Conservation (phyloP, 2,329 filamentous ascomycete genomes). For the Exophiala viscosa region DNA sequence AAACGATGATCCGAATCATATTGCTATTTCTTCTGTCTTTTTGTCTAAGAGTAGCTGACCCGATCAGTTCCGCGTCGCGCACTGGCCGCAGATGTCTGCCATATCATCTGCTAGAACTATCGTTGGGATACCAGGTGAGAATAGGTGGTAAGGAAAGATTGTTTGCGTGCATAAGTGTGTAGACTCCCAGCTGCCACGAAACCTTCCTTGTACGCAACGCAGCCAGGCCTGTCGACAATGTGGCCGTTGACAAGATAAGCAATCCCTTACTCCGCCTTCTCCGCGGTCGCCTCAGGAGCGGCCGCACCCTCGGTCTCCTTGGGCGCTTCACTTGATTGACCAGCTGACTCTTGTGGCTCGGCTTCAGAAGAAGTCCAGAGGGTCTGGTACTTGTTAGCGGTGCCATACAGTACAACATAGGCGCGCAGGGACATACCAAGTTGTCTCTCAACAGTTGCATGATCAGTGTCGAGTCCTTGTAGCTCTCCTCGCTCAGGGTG, state of each 20-base stretch:
- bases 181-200: conserved; percentile 13
- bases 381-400: conserved; percentile 58
- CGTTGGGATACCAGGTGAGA: conserved; percentile 17
- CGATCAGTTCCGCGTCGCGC: conserved; percentile 11
- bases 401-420: neutral
- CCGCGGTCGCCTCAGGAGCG: conserved; percentile 20
- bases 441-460: conserved; percentile 99
- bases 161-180: conserved; percentile 10
- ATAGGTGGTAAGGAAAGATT: conserved; percentile 21
- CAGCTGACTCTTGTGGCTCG: conserved; percentile 63
- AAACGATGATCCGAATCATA: conserved; percentile 20
- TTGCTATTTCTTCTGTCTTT: conserved; percentile 24
- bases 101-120: conserved; percentile 21
- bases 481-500: conserved; percentile 95
- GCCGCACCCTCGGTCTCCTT: conserved; percentile 26
- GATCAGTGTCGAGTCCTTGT: conserved; percentile 98
- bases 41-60: conserved; percentile 22
- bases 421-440: conserved; percentile 58
- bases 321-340: conserved; percentile 27
- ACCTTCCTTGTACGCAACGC: neutral
- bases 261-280: conserved; percentile 27
- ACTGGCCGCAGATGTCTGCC: conserved; percentile 16
- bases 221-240: neutral
- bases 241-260: conserved; percentile 4
- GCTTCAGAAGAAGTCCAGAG: conserved; percentile 99